A percentile compares a stretch with the other conserved stretches of the same genome.
These are phyloP conservation scores for Epichloe glyceriae DNA, from an alignment of 2,329 filamentous ascomycete genomes.

Conservation along the genomic window DNA sequence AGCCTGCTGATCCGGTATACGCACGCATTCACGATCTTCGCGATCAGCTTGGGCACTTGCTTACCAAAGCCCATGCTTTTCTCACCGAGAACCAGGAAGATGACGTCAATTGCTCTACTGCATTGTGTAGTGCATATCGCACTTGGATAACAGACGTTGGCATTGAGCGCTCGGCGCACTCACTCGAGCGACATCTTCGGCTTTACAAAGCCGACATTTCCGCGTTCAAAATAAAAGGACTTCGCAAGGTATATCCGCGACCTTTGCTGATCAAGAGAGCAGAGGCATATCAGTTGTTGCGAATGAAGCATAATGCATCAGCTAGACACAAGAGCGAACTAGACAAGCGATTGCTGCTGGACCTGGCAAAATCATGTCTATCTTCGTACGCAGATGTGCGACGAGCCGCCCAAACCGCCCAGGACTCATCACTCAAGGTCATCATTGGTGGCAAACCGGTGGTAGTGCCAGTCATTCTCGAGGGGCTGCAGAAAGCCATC, in stretches of 20 bases:
- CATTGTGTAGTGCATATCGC: slow-evolving; percentile 80
- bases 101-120: slow-evolving; percentile 89
- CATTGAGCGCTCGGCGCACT: slow-evolving; percentile 87
- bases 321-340: slow-evolving; percentile 81
- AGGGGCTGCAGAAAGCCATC: slow-evolving; percentile 65
- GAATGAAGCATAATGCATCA: slow-evolving; percentile 85
- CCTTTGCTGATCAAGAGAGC: slow-evolving; percentile 86
- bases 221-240: slow-evolving; percentile 86
- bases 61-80: slow-evolving; percentile 78
- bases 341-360: slow-evolving; percentile 71
- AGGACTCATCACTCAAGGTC: slow-evolving; percentile 85
- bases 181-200: slow-evolving; percentile 73
- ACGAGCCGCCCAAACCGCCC: slow-evolving; percentile 81
- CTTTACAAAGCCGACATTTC: slow-evolving; percentile 78
- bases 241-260: slow-evolving; percentile 84
- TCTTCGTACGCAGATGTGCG: slow-evolving; percentile 92
- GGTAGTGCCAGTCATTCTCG: slow-evolving; percentile 78
- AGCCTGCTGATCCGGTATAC: slow-evolving; percentile 43
- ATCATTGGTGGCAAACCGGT: slow-evolving; percentile 78
- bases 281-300: slow-evolving; percentile 86
- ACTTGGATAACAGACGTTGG: slow-evolving; percentile 98
- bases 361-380: slow-evolving; percentile 79
- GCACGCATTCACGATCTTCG: slow-evolving; percentile 67
- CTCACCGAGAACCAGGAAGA: slow-evolving; percentile 77
- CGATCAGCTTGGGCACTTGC: slow-evolving; percentile 62